phyloP scores from a whole-genome alignment of 805 yeast species.

The Kodamaea neixiangensis region DNA sequence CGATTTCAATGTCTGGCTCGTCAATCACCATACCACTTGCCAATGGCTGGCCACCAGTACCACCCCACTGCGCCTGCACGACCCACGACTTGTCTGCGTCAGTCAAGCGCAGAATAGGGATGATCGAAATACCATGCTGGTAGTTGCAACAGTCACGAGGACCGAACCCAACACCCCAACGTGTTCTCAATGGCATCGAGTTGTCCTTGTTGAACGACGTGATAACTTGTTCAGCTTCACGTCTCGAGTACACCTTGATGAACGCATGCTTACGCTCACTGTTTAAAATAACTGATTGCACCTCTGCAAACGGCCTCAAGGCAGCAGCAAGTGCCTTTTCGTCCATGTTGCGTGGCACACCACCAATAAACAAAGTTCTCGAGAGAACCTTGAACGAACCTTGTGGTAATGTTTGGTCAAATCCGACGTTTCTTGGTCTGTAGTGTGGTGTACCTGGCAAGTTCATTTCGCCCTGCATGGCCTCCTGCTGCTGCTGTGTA shows the following conservation, averaged over 20 bases:
- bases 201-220: conserved; percentile 71
- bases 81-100: conserved; percentile 95
- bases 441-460: conserved; percentile 72
- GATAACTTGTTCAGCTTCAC: conserved; percentile 85
- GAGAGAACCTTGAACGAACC: conserved; percentile 82
- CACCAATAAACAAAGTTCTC: conserved; percentile 92
- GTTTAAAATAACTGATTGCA: conserved; percentile 86
- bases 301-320: conserved; percentile 84
- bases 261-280: conserved; percentile 93
- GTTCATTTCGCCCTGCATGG: conserved; percentile 59
- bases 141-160: conserved; percentile 98
- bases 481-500: conserved; percentile 17
- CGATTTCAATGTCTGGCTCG: conserved; percentile 97
- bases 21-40: conserved; percentile 81
- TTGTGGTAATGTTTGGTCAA: conserved; percentile 70
- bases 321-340: conserved; percentile 69
- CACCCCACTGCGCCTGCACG: conserved; percentile 92
- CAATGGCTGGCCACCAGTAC: conserved; percentile 86
- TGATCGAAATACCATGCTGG: conserved; percentile 83
- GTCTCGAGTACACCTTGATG: conserved; percentile 88
- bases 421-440: conserved; percentile 71
- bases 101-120: conserved; percentile 84
- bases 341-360: conserved; percentile 81
- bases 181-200: conserved; percentile 66
- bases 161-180: conserved; percentile 99